Conservation (phyloP, 495 filamentous ascomycete genomes). For the Daldinia vernicosa region DNA sequence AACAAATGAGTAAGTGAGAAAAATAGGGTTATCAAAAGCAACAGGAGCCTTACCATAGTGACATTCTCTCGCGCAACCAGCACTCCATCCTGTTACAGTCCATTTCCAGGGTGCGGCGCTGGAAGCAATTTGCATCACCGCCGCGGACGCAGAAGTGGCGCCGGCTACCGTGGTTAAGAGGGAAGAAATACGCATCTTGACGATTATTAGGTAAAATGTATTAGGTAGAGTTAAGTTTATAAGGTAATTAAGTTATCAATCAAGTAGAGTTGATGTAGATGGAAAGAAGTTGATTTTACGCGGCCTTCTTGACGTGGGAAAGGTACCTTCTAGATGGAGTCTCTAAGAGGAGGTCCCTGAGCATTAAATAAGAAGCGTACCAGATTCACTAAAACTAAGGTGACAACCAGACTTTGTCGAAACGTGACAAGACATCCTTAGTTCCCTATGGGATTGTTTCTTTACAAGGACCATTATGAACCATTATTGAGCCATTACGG, state of each 20-base stretch:
- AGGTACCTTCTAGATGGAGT: not conserved
- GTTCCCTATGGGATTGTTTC: conserved; percentile 35
- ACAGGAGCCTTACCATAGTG: conserved; percentile 33
- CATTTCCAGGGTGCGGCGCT: conserved; percentile 28
- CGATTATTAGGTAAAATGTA: not conserved
- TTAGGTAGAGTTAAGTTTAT: not conserved
- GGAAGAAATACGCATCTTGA: conserved; percentile 42
- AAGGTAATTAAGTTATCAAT: conserved; percentile 9
- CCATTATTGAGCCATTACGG: not conserved
- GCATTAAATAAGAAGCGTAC: conserved; percentile 14
- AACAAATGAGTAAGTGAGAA: conserved; percentile 10
- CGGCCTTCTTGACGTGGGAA: not conserved
- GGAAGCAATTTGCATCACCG: conserved; percentile 35
- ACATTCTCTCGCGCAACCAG: conserved; percentile 36
- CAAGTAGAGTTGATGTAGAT: conserved; percentile 1
- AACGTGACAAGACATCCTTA: conserved; percentile 26
- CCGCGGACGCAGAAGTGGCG: conserved; percentile 36
- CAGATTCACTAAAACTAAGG: conserved; percentile 4
- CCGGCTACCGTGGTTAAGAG: conserved; percentile 32
- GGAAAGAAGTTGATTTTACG: conserved; percentile 9
- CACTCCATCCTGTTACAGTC: conserved; percentile 45
- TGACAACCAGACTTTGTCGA: conserved; percentile 12
- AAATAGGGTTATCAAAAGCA: not conserved
- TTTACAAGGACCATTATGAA: conserved; percentile 27
- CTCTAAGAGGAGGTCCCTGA: not conserved